Percentiles rank a stretch among this genome's conserved stretches.
phyloP scores from a whole-genome alignment of 192 early-diverging fungal genomes.

The Coemansia sp. region DNA sequence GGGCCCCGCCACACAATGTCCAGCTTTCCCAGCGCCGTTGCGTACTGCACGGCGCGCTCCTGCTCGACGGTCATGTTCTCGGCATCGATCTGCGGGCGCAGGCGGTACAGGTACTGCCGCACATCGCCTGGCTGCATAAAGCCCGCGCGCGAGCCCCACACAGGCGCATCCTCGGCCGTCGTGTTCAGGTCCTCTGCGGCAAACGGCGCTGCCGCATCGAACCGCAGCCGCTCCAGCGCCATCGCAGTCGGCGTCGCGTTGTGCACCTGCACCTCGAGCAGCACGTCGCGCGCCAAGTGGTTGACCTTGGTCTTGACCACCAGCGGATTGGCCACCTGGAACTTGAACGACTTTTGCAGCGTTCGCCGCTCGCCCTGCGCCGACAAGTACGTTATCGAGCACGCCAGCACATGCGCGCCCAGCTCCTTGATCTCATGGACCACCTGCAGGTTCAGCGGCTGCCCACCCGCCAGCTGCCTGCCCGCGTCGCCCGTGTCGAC shows the following conservation, averaged over 20 bases:
- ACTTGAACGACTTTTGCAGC: constrained; percentile 92
- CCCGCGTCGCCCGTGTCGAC: constrained; percentile 58
- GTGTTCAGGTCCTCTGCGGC: constrained; percentile 45
- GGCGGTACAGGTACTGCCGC: constrained; percentile 87
- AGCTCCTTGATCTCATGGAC: constrained; percentile 95
- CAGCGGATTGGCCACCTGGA: constrained; percentile 93
- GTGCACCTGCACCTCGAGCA: constrained; percentile 92
- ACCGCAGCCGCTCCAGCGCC: constrained; percentile 84
- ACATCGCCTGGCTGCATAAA: constrained; percentile 69
- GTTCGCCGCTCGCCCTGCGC: constrained; percentile 64
- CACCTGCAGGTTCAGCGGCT: constrained; percentile 73
- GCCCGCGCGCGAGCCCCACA: constrained; percentile 27
- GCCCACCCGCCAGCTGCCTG: constrained; percentile 61
- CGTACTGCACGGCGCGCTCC: constrained; percentile 55
- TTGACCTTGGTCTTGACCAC: constrained; percentile 97
- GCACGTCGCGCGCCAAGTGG: constrained; percentile 61
- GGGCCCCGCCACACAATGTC: constrained; percentile 94
- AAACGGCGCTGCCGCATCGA: constrained; percentile 79
- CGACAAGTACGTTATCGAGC: constrained; percentile 76
- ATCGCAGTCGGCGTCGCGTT: constrained; percentile 76
- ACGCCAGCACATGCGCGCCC: constrained; percentile 86
- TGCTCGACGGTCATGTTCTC: constrained; percentile 47
- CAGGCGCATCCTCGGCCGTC: constrained; percentile 11
- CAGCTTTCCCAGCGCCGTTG: constrained; percentile 84
- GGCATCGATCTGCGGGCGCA: constrained; percentile 60